A percentile compares a stretch with the other conserved stretches of the same genome.
These are phyloP conservation scores for Vitis labrusca DNA, from an alignment of 164 flowering plant genomes.

Conservation along the genomic window DNA sequence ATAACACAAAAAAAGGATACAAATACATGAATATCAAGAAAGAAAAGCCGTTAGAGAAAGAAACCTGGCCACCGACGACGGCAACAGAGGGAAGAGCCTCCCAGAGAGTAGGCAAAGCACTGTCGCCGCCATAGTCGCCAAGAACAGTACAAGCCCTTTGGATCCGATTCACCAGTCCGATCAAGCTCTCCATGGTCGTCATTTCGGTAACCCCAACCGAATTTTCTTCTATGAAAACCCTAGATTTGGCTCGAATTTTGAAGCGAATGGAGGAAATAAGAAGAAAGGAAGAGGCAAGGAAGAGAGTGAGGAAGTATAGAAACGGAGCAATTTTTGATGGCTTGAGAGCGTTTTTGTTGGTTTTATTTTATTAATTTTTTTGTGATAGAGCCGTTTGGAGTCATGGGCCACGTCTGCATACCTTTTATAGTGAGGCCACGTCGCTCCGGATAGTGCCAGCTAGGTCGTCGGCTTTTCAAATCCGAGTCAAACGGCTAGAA, in stretches of 20 bases:
- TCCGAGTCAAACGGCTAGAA: too few species aligned
- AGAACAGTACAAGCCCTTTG: conserved; percentile 72
- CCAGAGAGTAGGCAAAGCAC: conserved; percentile 64
- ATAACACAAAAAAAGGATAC: background rate
- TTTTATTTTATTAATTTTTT: too few species aligned
- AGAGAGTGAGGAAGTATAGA: background rate
- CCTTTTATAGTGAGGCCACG: background rate
- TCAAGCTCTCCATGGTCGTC: conserved; percentile 70
- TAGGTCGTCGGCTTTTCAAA: too few species aligned
- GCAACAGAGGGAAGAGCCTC: conserved; percentile 76
- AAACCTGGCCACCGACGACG: conserved; percentile 79
- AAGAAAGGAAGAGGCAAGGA: background rate
- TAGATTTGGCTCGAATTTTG: too few species aligned
- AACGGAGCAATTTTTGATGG: conserved; percentile 5
- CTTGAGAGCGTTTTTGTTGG: background rate
- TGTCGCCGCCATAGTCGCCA: conserved; percentile 61
- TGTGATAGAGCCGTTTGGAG: too few species aligned
- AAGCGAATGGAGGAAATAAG: background rate
- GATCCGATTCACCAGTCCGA: conserved; percentile 57
- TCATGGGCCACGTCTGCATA: conserved; percentile 13
- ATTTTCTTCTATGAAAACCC: too few species aligned
- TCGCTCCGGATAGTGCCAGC: too few species aligned
- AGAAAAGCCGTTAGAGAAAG: background rate
- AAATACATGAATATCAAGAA: background rate
- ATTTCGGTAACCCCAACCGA: conserved; percentile 11